A percentile compares a stretch with the other conserved stretches of the same genome.
Conservation (phyloP, 768 basidiomycete species). For the Lentinula edodes region DNA sequence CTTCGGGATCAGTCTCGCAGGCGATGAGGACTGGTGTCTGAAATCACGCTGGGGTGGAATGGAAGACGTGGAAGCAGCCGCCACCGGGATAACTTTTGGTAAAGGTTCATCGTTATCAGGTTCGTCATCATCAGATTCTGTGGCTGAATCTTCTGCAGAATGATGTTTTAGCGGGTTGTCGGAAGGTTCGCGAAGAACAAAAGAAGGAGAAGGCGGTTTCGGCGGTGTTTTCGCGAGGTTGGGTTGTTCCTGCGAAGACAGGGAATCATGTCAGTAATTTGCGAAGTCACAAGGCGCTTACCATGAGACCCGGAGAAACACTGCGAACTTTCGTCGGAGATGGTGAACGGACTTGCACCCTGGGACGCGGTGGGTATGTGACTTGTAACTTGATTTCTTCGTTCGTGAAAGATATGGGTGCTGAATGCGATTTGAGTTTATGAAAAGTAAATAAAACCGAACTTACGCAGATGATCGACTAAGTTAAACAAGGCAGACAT, state of each 20-base stretch:
- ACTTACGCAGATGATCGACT: constrained; percentile 59
- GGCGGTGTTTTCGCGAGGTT: constrained; percentile 1
- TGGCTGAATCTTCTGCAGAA: constrained; percentile 36
- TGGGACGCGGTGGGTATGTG: constrained; percentile 9
- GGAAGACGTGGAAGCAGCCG: not conserved
- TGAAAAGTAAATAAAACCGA: constrained; percentile 9
- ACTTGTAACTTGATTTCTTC: constrained; percentile 39
- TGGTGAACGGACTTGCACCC: constrained; percentile 12
- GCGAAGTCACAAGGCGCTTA: constrained; percentile 6
- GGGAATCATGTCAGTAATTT: not conserved
- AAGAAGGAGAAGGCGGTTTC: not conserved
- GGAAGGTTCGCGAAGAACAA: not conserved
- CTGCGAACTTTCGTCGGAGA: constrained; percentile 7
- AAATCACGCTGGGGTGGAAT: constrained; percentile 5
- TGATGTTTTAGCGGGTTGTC: constrained; percentile 4
- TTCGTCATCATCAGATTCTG: constrained; percentile 28
- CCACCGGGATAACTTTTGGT: not conserved
- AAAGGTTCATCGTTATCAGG: not conserved
- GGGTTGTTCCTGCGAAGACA: constrained; percentile 1
- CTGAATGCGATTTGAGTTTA: constrained; percentile 28
- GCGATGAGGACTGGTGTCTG: constrained; percentile 1
- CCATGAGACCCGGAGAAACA: constrained; percentile 1
- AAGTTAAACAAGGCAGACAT: constrained; percentile 72
- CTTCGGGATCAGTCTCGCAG: constrained; percentile 14
- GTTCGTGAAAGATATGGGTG: constrained; percentile 41